phyloP scores from a whole-genome alignment of 2,329 filamentous ascomycete species.

The Curvularia spicifera region DNA sequence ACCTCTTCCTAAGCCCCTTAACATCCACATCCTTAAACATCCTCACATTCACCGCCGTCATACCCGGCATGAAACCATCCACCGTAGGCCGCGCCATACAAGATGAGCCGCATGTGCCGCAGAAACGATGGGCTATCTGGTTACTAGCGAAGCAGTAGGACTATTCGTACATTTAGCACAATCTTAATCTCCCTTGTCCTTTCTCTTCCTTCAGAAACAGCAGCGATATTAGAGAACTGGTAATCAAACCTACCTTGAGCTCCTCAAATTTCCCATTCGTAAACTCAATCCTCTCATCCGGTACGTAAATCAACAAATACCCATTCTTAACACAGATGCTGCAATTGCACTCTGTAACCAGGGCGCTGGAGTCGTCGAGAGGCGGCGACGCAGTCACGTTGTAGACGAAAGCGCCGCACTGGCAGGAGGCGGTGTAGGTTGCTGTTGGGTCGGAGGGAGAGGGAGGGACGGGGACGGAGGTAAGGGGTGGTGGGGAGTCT shows the following conservation, averaged over 20 bases:
- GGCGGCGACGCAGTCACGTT: slow-evolving; percentile 58
- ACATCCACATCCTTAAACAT: slow-evolving; percentile 38
- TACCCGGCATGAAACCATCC: slow-evolving; percentile 23
- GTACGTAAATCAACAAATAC: neutral
- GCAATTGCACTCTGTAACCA: neutral
- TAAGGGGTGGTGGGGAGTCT: too few relatives aligned
- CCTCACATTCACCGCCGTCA: slow-evolving; percentile 14
- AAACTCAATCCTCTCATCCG: neutral
- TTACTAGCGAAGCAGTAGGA: slow-evolving; percentile 34
- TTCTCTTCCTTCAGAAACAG: too few relatives aligned
- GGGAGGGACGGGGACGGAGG: too few relatives aligned
- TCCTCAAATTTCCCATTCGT: neutral
- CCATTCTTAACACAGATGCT: neutral
- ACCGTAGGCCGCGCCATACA: slow-evolving; percentile 29
- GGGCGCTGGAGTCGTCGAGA: slow-evolving; percentile 40
- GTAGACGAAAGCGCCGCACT: slow-evolving; percentile 61
- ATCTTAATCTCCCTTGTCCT: too few relatives aligned
- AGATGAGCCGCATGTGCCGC: slow-evolving; percentile 38
- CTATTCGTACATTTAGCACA: slow-evolving; percentile 8
- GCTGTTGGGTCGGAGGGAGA: slow-evolving; percentile 10
- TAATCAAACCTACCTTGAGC: neutral
- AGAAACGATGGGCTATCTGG: slow-evolving; percentile 39
- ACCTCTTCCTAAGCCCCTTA: slow-evolving; percentile 31
- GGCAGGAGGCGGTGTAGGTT: slow-evolving; percentile 57
- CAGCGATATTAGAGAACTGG: too few relatives aligned